Conservation (phyloP, 495 filamentous ascomycete genomes). For the Hypoxylon fuscum region DNA sequence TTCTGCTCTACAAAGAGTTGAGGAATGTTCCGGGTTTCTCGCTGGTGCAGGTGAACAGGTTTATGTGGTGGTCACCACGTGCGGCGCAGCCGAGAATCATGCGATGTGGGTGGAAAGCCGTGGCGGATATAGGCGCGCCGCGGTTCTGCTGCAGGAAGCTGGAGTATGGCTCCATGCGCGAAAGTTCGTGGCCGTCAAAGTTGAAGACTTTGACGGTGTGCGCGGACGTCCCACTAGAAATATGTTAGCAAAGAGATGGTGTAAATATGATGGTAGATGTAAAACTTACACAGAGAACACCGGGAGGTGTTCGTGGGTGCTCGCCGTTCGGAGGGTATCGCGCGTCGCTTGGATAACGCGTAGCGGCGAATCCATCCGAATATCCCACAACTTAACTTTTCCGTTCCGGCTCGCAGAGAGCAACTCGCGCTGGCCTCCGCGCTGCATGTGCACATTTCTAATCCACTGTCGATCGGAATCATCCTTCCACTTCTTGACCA, state of each 20-base stretch:
- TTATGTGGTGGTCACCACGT: constrained; percentile 74
- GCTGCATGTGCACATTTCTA: constrained; percentile 94
- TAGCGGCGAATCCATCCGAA: constrained; percentile 80
- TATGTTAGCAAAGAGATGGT: constrained; percentile 41
- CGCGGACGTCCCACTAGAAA: constrained; percentile 78
- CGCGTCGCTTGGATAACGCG: constrained; percentile 78
- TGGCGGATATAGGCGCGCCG: constrained; percentile 80
- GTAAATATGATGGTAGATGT: constrained; percentile 4
- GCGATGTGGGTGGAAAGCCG: constrained; percentile 94
- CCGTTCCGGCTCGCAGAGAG: constrained; percentile 87
- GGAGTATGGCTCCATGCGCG: constrained; percentile 84
- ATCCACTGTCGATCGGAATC: constrained; percentile 86
- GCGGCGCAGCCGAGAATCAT: constrained; percentile 89
- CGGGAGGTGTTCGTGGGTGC: constrained; percentile 95
- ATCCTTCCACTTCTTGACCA: constrained; percentile 96
- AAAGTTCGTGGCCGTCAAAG: constrained; percentile 78
- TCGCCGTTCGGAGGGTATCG: constrained; percentile 82
- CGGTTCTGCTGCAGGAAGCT: constrained; percentile 84
- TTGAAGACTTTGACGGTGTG: constrained; percentile 94
- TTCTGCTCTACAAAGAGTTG: constrained; percentile 17
- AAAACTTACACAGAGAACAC: constrained; percentile 90
- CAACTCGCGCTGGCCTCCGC: constrained; percentile 89
- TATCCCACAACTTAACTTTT: constrained; percentile 96
- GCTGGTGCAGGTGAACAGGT: constrained; percentile 71
- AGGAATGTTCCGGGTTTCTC: constrained; percentile 43